Evolutionary conservation across 345 rosid species (phyloP).

Genomic region (Moricandia moricandioides): DNA sequence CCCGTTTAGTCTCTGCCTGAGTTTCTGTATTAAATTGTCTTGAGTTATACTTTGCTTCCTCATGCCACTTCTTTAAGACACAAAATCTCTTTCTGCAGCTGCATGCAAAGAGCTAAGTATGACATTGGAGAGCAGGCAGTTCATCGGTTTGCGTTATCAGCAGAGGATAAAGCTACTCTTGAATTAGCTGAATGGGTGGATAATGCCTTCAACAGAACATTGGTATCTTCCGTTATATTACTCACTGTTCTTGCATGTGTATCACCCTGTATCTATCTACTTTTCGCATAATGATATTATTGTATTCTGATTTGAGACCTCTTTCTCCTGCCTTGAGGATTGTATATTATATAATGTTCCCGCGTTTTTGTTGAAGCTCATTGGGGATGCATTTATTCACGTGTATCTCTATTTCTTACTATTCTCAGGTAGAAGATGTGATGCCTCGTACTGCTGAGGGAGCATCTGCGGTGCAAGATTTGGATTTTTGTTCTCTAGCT

Average conservation of each 20-base stretch:
- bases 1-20: not conserved
- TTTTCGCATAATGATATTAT: not conserved
- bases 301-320: conserved; percentile 6
- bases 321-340: conserved; percentile 11
- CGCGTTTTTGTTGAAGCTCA: not conserved
- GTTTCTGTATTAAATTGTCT: conserved; percentile 1
- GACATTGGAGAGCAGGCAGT: conserved; percentile 96
- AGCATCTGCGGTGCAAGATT: conserved; percentile 61
- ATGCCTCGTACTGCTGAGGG: conserved; percentile 83
- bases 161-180: conserved; percentile 94
- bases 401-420: conserved; percentile 17
- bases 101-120: conserved; percentile 93
- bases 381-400: conserved; percentile 1
- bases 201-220: conserved; percentile 63
- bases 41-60: not conserved
- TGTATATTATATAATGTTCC: conserved; percentile 4
- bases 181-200: conserved; percentile 98
- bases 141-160: conserved; percentile 86
- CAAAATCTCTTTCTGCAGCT: conserved; percentile 51
- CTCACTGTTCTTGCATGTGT: conserved; percentile 15
- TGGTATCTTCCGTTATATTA: conserved; percentile 50
- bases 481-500: conserved; percentile 69
- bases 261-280: not conserved
- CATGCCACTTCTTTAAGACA: not conserved
- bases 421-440: conserved; percentile 72